Conservation (phyloP, 1,284 basidiomycete genomes). For the Cutaneotrichosporon arboriforme region DNA sequence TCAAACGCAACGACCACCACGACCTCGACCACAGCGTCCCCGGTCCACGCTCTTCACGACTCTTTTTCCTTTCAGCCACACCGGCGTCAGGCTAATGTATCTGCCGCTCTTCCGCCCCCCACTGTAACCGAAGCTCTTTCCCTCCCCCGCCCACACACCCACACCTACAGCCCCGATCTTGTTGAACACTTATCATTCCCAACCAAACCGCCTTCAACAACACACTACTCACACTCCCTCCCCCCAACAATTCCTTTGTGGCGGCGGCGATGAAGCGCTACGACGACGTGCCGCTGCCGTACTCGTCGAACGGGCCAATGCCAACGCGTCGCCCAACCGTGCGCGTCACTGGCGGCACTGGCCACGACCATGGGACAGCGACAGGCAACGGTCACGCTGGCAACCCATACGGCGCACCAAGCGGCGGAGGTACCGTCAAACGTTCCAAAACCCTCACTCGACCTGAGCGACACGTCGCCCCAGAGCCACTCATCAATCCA, state of each 20-base stretch:
- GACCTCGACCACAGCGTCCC: too few species aligned
- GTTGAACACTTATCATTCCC: too few species aligned
- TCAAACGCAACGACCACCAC: too few species aligned
- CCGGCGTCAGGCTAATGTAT: too few species aligned
- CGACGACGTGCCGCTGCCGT: conserved; percentile 41
- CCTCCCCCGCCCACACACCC: too few species aligned
- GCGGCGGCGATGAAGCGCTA: conserved; percentile 20
- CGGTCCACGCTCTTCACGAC: too few species aligned
- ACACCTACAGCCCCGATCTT: too few species aligned
- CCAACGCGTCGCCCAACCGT: conserved; percentile 32
- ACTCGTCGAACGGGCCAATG: conserved; percentile 30
- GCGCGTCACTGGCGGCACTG: conserved; percentile 2
- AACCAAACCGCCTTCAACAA: too few species aligned
- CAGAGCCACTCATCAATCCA: conserved; percentile 86
- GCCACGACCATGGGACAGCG: background rate
- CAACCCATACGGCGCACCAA: background rate
- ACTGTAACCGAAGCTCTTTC: too few species aligned
- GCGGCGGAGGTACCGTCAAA: conserved; percentile 30
- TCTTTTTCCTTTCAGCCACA: too few species aligned
- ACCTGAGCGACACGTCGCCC: conserved; percentile 88
- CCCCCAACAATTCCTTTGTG: background rate
- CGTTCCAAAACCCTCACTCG: conserved; percentile 92
- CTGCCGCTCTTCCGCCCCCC: too few species aligned
- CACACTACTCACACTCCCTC: too few species aligned
- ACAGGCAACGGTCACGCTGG: background rate